A percentile compares a stretch with the other conserved stretches of the same genome.
Evolutionary conservation across 257 asterid genomes (phyloP).

Genomic region (Penstemon eatonii): DNA sequence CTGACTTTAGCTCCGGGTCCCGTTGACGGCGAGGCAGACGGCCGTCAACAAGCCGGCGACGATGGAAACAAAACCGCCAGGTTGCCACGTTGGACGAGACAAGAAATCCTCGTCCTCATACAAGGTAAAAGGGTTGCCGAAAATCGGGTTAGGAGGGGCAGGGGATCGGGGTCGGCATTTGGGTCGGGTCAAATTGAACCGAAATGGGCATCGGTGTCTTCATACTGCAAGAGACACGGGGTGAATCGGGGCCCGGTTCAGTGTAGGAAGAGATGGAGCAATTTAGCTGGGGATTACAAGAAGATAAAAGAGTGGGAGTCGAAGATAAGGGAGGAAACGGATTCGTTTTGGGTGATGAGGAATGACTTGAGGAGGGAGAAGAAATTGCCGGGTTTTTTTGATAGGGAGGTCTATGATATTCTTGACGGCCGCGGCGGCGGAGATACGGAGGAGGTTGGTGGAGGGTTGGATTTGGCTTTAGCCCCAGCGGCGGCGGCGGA

Average conservation of each 20-base stretch:
- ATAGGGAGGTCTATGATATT: conserved; percentile 85
- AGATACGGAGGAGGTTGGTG: conserved; percentile 33
- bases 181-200: conserved; percentile 82
- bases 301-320: conserved; percentile 93
- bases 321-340: conserved; percentile 53
- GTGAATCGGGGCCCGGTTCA: conserved; percentile 93
- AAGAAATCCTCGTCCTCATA: conserved; percentile 81
- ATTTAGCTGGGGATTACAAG: conserved; percentile 83
- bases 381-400: conserved; percentile 87
- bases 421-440: conserved; percentile 49
- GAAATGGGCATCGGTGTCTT: conserved; percentile 88
- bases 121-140: conserved; percentile 86
- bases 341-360: conserved; percentile 95
- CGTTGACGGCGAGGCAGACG: conserved; percentile 54
- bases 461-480: conserved; percentile 51
- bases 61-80: conserved; percentile 59
- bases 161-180: conserved; percentile 55
- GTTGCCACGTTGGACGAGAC: conserved; percentile 92
- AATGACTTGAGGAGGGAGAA: conserved; percentile 85
- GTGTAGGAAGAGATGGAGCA: conserved; percentile 98
- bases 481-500: conserved; percentile 19
- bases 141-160: conserved; percentile 59
- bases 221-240: conserved; percentile 85
- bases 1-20: conserved; percentile 52
- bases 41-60: conserved; percentile 51